Base-by-base conservation (phyloP, 2,329 filamentous ascomycete genomes). In the Ilyonectria destructans region DNA sequence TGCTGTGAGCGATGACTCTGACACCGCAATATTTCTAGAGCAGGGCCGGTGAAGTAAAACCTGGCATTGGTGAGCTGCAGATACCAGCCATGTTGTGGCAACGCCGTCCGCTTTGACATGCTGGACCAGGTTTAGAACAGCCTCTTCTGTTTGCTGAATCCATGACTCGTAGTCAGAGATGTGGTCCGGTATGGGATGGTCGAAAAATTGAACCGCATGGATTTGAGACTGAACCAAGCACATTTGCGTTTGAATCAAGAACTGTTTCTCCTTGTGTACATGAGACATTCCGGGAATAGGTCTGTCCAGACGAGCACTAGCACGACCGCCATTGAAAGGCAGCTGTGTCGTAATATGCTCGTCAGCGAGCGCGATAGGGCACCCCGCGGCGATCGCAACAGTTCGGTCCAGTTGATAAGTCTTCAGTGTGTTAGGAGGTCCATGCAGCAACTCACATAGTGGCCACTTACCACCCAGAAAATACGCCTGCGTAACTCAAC, bases 381-480 rank as follows among this genome's bases (percentile, higher is more conserved):
- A 65, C 5, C 67, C 63, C 19, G 55, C 57, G 12, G 67, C 55
- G n/a, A 69, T 69, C 12, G 56, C 63, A 10, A 69, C 67, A 35
- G 61, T 65, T 4, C 67, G 51, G 21, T 69, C 69, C 4, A 71
- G 52, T 46, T 67, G 67, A 51, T 71, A 71, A 6, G 61, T 59
- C 63, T 71, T 26, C 3, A 17, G 10, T 15, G 6, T 10, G 21
- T 51, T n/a, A 31, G 21, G 19, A 29, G 15, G n/a, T 58, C 12
- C 15, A 15, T 33, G 10, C 4, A 26, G 3, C 15, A 19, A 7
- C 2, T 48, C 13, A 43, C n/a, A 15, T 10, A 52, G 31, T 46
- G 19, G 48, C 8, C 9, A 65, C 64, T 55, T 7, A 68, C 65
- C 61, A 68, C 15, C 70, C 70, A 72, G 29, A 72, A 72, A 15